phyloP scores from a whole-genome alignment of 176 grass and related monocot species.

The Canna indica region DNA sequence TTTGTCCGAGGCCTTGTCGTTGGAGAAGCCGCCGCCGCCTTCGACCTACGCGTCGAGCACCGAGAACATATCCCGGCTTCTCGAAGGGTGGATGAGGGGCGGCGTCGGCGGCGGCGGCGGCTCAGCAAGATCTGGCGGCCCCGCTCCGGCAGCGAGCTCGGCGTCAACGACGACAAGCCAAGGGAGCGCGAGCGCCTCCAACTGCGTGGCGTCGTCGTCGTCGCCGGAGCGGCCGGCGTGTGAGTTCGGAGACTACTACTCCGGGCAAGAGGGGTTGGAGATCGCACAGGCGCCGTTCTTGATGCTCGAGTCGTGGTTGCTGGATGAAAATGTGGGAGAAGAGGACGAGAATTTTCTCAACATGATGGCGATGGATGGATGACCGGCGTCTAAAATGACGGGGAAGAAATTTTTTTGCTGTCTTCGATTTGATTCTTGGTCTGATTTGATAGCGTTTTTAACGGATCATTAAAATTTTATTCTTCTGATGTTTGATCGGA shows the following conservation, averaged over 20 bases:
- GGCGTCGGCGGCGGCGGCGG: no score
- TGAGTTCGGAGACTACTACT: not conserved
- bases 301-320: constrained; percentile 3
- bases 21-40: no score
- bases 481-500: no score
- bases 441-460: no score
- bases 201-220: not conserved
- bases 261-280: not conserved
- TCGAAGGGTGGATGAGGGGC: not conserved
- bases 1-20: not conserved
- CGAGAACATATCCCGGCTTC: constrained; percentile 16
- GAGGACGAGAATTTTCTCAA: not conserved
- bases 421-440: no score
- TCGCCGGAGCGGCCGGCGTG: not conserved
- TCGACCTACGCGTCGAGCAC: constrained; percentile 5
- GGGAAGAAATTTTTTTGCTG: no score
- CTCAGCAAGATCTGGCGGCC: not conserved
- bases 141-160: not conserved
- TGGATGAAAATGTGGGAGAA: not conserved
- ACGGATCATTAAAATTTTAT: no score
- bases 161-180: not conserved
- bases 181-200: constrained; percentile 3
- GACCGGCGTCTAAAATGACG: no score
- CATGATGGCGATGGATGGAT: not conserved
- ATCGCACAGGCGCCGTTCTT: not conserved